Evolutionary conservation across 768 basidiomycete species (phyloP).

Genomic region (Leccinum olivaceopallidum): DNA sequence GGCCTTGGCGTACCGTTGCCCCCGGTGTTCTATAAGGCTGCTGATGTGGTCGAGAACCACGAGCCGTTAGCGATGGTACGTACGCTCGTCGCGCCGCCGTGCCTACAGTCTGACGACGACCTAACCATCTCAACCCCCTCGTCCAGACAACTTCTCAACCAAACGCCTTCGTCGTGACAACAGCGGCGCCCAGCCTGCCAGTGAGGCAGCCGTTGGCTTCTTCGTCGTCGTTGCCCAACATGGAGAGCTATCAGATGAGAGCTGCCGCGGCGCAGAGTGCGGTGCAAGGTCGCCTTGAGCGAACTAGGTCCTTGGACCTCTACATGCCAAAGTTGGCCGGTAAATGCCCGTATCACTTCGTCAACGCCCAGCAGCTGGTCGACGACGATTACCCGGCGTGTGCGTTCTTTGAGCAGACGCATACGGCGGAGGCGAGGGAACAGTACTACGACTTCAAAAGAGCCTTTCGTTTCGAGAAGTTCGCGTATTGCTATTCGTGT

Average conservation of each 20-base stretch:
- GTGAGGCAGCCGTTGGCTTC: too few relatives aligned
- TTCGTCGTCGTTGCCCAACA: background rate
- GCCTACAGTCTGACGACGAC: too few relatives aligned
- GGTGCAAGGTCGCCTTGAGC: background rate
- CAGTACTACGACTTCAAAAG: background rate
- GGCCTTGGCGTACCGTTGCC: too few relatives aligned
- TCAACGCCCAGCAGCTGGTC: background rate
- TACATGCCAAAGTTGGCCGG: conserved; percentile 6
- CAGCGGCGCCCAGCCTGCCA: too few relatives aligned
- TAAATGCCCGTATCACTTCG: conserved; percentile 11
- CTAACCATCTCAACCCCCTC: too few relatives aligned
- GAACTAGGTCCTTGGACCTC: background rate
- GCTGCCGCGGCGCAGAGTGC: background rate
- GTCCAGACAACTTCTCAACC: too few relatives aligned
- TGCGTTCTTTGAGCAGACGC: background rate
- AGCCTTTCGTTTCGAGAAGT: background rate
- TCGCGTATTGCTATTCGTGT: background rate
- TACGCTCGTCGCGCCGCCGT: too few relatives aligned
- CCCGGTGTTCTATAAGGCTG: too few relatives aligned
- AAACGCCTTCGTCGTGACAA: too few relatives aligned
- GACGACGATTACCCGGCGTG: background rate
- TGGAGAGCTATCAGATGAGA: background rate
- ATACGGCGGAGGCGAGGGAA: too few relatives aligned
- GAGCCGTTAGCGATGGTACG: too few relatives aligned
- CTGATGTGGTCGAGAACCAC: too few relatives aligned